Evolutionary conservation across 352 stramenopile genomes (phyloP), one percentile per base, ranked within the genome.

Genomic region (Globisporangium irregulare): DNA sequence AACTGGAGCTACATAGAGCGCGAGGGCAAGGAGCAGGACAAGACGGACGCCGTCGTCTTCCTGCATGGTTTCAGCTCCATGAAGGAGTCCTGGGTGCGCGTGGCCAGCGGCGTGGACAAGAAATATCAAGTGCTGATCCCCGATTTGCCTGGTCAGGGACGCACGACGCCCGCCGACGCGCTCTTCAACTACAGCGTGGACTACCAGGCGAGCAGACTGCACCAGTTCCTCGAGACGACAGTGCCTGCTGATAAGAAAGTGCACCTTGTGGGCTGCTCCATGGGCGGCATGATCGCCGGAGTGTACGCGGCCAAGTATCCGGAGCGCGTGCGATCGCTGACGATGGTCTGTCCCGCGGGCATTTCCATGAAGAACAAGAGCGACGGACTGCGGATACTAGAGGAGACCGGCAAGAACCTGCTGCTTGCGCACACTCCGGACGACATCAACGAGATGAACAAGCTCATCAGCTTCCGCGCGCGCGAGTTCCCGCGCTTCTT

Each of bases 1-100:
- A 80, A 81, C 54, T 93, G 85, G 82, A 87, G 80, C 60, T 93
- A 88, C 79, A 82, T 93, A 29, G 81, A 93, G 68, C 75, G 81
- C n/a, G 67, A 74, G 29, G 55, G 27, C 55, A 20, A 81, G 69
- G 57, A 69, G 78, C 12, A 69, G 79, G 25, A 66, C 72, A 43
- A 38, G 43, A 80, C 78, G n/a, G 80, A 89, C 63, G 66, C 84
- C 0, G 81, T 93, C 2, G 74, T 92, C 14, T 87, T 91, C 48
- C 71, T 93, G 48, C 83, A 93, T 38, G 86, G 83, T 63, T 93
- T 93, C 69, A 88, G 79, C 64, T 90, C 80, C 34, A 68, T 81
- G 55, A 93, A 93, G 53, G 82, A 91, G 67, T 87, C 81, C 32
- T 90, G 80, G 82, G 69, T 89, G 57, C 76, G 77, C 14, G 74